These are phyloP conservation scores for Saitozyma podzolica DNA, from an alignment of 768 basidiomycete genomes.

Conservation along the genomic window DNA sequence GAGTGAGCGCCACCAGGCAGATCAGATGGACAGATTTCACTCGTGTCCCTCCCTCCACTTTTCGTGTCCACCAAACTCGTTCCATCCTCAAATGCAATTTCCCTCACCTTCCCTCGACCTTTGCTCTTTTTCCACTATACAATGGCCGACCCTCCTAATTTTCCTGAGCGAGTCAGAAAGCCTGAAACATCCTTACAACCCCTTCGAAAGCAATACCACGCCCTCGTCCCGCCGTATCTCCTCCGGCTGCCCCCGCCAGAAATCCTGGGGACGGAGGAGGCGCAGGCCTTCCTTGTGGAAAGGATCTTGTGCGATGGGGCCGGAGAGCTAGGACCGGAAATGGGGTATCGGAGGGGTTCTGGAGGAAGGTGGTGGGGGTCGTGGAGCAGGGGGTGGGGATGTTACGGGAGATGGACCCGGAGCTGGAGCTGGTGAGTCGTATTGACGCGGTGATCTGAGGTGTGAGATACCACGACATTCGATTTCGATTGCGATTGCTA, in stretches of 20 bases:
- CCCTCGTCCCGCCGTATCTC: constrained; percentile 35
- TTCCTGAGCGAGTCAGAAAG: too few species aligned
- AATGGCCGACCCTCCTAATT: too few species aligned
- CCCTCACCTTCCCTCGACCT: too few species aligned
- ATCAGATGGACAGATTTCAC: too few species aligned
- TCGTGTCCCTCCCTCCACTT: too few species aligned
- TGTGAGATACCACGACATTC: too few species aligned
- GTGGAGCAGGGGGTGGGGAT: constrained; percentile 27
- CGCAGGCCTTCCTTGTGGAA: constrained; percentile 21
- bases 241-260: constrained; percentile 17
- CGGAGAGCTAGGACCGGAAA: constrained; percentile 10
- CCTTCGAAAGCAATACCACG: constrained; percentile 33
- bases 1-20: too few species aligned
- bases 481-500: too few species aligned
- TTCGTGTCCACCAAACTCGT: too few species aligned
- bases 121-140: too few species aligned
- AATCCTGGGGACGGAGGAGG: not conserved
- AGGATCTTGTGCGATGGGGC: constrained; percentile 17
- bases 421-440: not conserved
- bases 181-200: constrained; percentile 2
- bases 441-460: too few species aligned
- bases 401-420: constrained; percentile 3
- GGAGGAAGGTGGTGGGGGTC: constrained; percentile 21
- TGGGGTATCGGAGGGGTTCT: constrained; percentile 29
- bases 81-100: too few species aligned